These are phyloP conservation scores for Drosera capensis DNA, from an alignment of 148 eudicot species.

Conservation along the genomic window DNA sequence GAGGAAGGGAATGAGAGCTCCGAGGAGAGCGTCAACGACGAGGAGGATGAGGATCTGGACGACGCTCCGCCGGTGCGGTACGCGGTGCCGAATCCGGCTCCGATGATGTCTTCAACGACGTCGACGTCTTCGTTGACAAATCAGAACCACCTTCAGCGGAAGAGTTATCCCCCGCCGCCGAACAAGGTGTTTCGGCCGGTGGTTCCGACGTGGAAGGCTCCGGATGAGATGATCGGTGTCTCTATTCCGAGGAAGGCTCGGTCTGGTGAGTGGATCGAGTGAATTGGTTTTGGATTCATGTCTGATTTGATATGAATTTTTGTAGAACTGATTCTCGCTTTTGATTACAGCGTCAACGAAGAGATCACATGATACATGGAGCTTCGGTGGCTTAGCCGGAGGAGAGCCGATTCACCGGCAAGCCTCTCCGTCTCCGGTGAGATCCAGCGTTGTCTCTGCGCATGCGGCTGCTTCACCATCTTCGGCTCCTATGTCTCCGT, in stretches of 20 bases:
- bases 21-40: slow-evolving; percentile 68
- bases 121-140: slow-evolving; percentile 13
- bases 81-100: slow-evolving; percentile 26
- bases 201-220: slow-evolving; percentile 56
- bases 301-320: not conserved
- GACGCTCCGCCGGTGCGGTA: slow-evolving; percentile 24
- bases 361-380: slow-evolving; percentile 65
- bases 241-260: slow-evolving; percentile 87
- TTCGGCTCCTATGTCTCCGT: slow-evolving; percentile 56
- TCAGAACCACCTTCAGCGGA: no score
- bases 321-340: not conserved
- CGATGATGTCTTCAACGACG: slow-evolving; percentile 9
- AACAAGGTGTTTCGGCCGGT: slow-evolving; percentile 31
- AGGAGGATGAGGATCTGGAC: slow-evolving; percentile 49
- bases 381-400: slow-evolving; percentile 20
- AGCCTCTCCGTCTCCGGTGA: slow-evolving; percentile 48
- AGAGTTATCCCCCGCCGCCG: slow-evolving; percentile 52
- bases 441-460: slow-evolving; percentile 13
- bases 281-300: not conserved
- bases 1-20: slow-evolving; percentile 51
- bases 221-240: slow-evolving; percentile 80
- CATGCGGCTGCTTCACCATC: slow-evolving; percentile 8
- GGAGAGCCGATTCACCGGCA: slow-evolving; percentile 31
- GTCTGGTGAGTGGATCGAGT: slow-evolving; percentile 32
- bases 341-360: slow-evolving; percentile 48